These are phyloP conservation scores for Anethum foeniculum DNA, from an alignment of 140 eudicot species.

Conservation along the genomic window DNA sequence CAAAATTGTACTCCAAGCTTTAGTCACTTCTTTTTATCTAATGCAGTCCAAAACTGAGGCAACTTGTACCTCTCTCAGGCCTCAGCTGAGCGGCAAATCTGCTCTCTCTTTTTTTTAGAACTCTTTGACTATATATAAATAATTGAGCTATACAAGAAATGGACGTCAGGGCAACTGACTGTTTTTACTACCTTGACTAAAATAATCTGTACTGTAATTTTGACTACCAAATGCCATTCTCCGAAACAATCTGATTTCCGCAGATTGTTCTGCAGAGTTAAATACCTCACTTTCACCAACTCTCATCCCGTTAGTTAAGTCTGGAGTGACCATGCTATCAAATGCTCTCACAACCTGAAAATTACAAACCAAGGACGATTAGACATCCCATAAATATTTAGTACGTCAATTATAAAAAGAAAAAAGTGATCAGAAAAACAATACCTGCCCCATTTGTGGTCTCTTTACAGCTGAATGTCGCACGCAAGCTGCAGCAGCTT, in stretches of 20 bases:
- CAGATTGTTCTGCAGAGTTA: slow-evolving; percentile 5
- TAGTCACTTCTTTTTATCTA: not conserved
- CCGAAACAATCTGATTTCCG: slow-evolving; percentile 6
- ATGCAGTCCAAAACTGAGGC: not conserved
- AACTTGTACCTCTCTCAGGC: not conserved
- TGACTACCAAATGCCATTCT: slow-evolving; percentile 11
- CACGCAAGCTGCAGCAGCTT: slow-evolving; percentile 12
- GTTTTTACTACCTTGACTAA: not conserved
- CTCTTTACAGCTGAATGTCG: slow-evolving; percentile 7
- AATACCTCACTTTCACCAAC: not conserved
- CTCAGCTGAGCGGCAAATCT: not conserved
- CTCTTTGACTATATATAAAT: not conserved
- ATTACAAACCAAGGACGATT: not conserved
- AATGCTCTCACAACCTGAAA: slow-evolving; percentile 6
- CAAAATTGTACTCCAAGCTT: not conserved
- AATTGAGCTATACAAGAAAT: not conserved
- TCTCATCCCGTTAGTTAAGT: slow-evolving; percentile 3
- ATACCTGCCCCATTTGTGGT: slow-evolving; percentile 9
- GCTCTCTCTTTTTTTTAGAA: not conserved
- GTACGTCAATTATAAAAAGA: not conserved
- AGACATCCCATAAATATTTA: not conserved
- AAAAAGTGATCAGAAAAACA: not conserved
- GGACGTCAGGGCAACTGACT: not conserved
- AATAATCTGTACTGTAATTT: not conserved
- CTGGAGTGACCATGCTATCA: not conserved